phyloP scores from a whole-genome alignment of 2,329 filamentous ascomycete genomes.

The Amphichorda felina region DNA sequence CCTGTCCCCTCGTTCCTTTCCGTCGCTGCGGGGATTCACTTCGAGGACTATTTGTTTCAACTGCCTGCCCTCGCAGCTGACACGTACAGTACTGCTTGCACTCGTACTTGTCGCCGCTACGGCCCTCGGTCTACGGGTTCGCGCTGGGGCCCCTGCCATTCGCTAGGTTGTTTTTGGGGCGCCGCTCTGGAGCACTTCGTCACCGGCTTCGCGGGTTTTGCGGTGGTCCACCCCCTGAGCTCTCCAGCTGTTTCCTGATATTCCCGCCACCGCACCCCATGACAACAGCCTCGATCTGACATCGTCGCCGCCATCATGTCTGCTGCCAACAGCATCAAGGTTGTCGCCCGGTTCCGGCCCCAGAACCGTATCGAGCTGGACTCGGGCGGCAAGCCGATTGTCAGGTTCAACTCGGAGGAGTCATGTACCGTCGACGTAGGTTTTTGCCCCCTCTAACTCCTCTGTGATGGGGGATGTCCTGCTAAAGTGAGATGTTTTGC shows the following conservation, averaged over 20 bases:
- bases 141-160: not conserved
- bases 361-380: conserved; percentile 91
- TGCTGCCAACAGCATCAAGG: conserved; percentile 60
- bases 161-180: not conserved
- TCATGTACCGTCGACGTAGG: conserved; percentile 77
- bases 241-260: not conserved
- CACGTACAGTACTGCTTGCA: not conserved
- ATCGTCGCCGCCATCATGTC: conserved; percentile 31
- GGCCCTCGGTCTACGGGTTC: not conserved
- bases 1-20: not conserved
- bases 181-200: no score
- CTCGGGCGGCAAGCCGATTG: conserved; percentile 84
- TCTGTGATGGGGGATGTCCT: not conserved
- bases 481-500: conserved; percentile 10
- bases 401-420: conserved; percentile 77
- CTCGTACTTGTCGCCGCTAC: not conserved
- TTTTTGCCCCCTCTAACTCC: not conserved
- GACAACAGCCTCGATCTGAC: conserved; percentile 1
- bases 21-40: not conserved
- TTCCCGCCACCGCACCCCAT: not conserved
- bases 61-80: not conserved
- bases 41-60: not conserved
- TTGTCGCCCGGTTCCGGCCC: conserved; percentile 94
- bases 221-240: not conserved
- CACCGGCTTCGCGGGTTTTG: no score